phyloP scores from a whole-genome alignment of 1,284 basidiomycete species.

The Ganoderma resinaceum region DNA sequence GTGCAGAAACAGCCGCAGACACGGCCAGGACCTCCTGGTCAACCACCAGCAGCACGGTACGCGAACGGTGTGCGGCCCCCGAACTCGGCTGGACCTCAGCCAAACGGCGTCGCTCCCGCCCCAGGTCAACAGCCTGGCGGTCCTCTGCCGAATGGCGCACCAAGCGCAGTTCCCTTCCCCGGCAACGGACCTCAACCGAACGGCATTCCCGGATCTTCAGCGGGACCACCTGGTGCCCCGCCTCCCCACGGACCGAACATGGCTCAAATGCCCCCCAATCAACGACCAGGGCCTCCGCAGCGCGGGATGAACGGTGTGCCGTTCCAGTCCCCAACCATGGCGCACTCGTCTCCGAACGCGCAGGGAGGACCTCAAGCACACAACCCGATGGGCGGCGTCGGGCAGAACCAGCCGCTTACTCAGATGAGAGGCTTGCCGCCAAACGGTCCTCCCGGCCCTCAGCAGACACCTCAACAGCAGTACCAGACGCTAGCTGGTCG shows the following conservation, averaged over 20 bases:
- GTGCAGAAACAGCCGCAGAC: constrained; percentile 15
- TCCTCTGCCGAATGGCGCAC: constrained; percentile 43
- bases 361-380: constrained; percentile 38
- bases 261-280: constrained; percentile 34
- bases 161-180: constrained; percentile 23
- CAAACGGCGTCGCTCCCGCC: constrained; percentile 43
- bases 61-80: constrained; percentile 44
- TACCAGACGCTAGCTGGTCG: constrained; percentile 50
- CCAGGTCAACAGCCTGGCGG: constrained; percentile 27
- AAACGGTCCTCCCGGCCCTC: constrained; percentile 45
- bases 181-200: constrained; percentile 30
- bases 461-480: constrained; percentile 48
- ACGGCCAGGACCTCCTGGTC: constrained; percentile 7
- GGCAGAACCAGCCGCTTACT: constrained; percentile 48
- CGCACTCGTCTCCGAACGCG: constrained; percentile 47
- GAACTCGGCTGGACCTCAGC: constrained; percentile 26
- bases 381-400: constrained; percentile 57
- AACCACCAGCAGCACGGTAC: constrained; percentile 28
- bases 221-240: constrained; percentile 34
- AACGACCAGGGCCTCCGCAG: constrained; percentile 43
- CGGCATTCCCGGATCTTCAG: constrained; percentile 47
- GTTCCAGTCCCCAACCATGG: constrained; percentile 53
- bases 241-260: constrained; percentile 25
- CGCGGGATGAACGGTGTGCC: constrained; percentile 47
- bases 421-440: constrained; percentile 62